Base-by-base conservation (phyloP, 768 basidiomycete species). In the Scleroderma bovista region DNA sequence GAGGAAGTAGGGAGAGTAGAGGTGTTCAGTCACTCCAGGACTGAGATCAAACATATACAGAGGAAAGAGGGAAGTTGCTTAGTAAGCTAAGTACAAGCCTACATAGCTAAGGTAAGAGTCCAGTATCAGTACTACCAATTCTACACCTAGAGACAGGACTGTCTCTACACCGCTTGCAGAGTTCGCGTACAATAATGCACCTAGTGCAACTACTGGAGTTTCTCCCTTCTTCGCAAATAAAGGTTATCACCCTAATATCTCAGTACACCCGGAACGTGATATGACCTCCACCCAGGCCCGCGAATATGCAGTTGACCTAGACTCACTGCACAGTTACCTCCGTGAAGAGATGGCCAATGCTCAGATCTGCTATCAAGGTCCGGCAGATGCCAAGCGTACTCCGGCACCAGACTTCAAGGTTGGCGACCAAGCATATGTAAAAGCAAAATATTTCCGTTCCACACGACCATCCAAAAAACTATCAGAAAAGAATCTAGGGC, bases 181-280 rank as follows among this genome's bases (percentile, higher is more conserved):
- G 39, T 72, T 70, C 44, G 57, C 67, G 0, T 60, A 62, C 47
- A 71, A 71, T 51, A 62, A 64, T 47, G 54, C 57, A 9, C 41
- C 55, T 0, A 51, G 60, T 22, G 49, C 58, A 1, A 50, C 64
- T 1, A 70, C 62, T 17, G 61, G 62, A 1, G 38, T 65, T 13
- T 60, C 66, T 8, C 69, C 65, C 0, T 69, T 70, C 56, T 65
- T 60, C 38, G 36, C 63, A 5, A 67, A 65, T 52, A 56, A 64
- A 36, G 64, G 69, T 19, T 57, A 54, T 22, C 46, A 68, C 37
- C 66, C 64, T 3, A 29, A 29, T 9, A 4, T 29, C 26, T 5
- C 9, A 9, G 26, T 29, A 29, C 9, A n/a, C 26, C 26, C 26
- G 4, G 26, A 29, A 29, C 26, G 9, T 9, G 9, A 29, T 29